Base-by-base conservation (phyloP, 345 rosid species). In the Anacardium occidentale region DNA sequence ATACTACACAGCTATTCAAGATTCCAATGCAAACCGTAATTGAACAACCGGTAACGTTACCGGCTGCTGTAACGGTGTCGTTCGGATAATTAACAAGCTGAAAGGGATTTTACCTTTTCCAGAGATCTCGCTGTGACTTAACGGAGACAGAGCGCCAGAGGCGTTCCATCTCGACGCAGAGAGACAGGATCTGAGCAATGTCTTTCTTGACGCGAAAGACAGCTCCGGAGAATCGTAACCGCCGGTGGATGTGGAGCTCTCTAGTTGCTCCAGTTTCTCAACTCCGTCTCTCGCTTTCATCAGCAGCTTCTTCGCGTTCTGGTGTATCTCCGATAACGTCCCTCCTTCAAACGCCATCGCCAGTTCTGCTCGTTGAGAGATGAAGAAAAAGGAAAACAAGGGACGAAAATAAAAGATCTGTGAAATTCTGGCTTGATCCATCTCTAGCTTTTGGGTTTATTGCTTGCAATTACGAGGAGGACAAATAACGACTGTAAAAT, bases 71-170 rank as follows among this genome's bases (percentile, higher is more conserved):
- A 37, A 37, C 7, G 7, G 42, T 6, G 7, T 5, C 42, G 42
- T 37, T 6, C 8, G 8, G 9, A 7, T 37, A 6, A 37, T 7
- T 6, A 37, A 5, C 5, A 5, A 7, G 32, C 32, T 29, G 32
- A 29, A 29, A 29, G 32, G 3, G 32, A 3, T 29, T 29, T 29
- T 37, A 37, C 42, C 42, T 5, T 37, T 37, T 37, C 42, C 9
- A 37, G 81, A 94, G 97, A 87, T 94, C 97, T 62, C 97, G 97
- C 12, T 90, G 96, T 0, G 97, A 82, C 74, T 88, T 87, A 69
- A 86, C 80, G 68, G 87, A 70, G 26, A 94, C 76, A 9, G 92
- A 90, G 26, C 89, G 97, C 94, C 96, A 94, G 53, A 90, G 87
- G 68, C 81, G 80, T 34, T 91, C 96, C 97, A 94, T 88, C 51